Evolutionary conservation across 805 yeast genomes (phyloP), one percentile per base, ranked within the genome.

Genomic region (Pichia scutulata): DNA sequence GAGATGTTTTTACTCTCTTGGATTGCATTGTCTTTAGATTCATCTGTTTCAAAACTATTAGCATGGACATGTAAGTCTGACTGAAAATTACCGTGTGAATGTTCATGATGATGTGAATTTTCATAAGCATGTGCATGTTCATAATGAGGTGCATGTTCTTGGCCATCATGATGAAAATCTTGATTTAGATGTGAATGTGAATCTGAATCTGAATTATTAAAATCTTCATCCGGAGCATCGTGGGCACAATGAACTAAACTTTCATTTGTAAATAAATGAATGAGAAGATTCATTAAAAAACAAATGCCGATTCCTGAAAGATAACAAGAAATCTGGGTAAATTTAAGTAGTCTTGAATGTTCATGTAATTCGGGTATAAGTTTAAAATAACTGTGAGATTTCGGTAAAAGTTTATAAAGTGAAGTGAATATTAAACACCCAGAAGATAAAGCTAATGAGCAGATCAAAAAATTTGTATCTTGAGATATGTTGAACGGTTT

Each of bases 241-340:
- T 89, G 96, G 16, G 80, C 84, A 66, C 97, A 89, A 62, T 89
- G 97, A 0, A 90, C 86, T 33, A 90, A 77, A 30, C 90, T 82
- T 62, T 87, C 87, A 46, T 92, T 80, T 0, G 97, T 87, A 47
- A 82, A 65, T 36, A 79, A 64, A 65, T 90, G 97, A 6, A 93
- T 79, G 1, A 84, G 37, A 25, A 71, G 63, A 64, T 89, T 90
- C 49, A 92, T 68, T 2, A 66, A 52, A 1, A 80, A 64, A 60
- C 96, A 87, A 2, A 79, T 54, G 1, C 69, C 43, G 2, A 85
- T 76, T 2, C 99, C 98, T 1, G 68, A 23, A 19, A 67, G 52
- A 47, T 62, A 68, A 44, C 58, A 65, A 1, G 59, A 59, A 4
- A 79, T 70, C 55, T 76, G 75, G 10, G 77, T 70, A 0, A 72